phyloP scores from a whole-genome alignment of 441 rosid species.

The Corymbia citriodora region DNA sequence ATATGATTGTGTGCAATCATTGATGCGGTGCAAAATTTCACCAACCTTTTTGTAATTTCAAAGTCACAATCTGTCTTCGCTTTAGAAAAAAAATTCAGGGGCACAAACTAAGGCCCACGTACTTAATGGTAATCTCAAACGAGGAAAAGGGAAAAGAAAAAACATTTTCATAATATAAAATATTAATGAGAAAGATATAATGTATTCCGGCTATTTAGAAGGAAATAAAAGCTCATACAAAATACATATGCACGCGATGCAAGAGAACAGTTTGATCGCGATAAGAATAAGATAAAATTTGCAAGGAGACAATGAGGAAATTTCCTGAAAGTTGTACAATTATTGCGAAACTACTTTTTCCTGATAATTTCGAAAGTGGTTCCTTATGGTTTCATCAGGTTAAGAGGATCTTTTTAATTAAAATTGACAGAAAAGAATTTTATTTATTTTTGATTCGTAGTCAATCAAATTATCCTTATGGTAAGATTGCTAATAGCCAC shows the following conservation, averaged over 20 bases:
- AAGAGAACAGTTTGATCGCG: fast-evolving
- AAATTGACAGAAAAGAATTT: not conserved
- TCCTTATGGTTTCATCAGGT: fast-evolving
- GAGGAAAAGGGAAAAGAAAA: not conserved
- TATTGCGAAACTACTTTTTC: not conserved
- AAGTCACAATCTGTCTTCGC: not conserved
- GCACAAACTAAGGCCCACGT: not conserved
- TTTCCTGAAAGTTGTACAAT: not conserved
- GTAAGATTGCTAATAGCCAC: fast-evolving
- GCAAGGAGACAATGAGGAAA: fast-evolving
- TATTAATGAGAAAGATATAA: not conserved
- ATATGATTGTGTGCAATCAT: not conserved
- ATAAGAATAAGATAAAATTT: not conserved
- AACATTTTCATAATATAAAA: not conserved
- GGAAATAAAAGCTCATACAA: not conserved
- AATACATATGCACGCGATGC: fast-evolving
- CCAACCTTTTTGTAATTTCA: not conserved
- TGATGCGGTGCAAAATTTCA: not conserved
- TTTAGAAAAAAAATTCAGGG: not conserved
- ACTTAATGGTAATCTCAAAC: not conserved
- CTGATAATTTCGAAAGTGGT: fast-evolving
- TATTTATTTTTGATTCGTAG: fast-evolving
- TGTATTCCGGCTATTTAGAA: not conserved
- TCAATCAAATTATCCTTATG: fast-evolving
- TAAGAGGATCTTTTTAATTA: not conserved